Percentiles rank a stretch among this genome's conserved stretches.
These are phyloP conservation scores for Yamadazyma sp. DNA, from an alignment of 805 yeast species.

Conservation along the genomic window DNA sequence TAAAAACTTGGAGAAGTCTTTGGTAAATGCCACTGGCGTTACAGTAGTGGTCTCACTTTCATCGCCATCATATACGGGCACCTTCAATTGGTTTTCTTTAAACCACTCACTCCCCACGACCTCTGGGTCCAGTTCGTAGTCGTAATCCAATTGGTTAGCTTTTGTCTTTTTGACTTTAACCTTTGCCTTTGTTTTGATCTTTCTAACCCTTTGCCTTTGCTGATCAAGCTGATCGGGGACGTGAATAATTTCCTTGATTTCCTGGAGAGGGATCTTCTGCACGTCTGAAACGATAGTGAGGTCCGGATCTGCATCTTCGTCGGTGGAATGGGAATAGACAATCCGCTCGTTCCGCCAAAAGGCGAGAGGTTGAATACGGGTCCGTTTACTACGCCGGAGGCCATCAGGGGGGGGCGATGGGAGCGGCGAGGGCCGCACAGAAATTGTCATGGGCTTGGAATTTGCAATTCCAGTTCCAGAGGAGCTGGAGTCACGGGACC, in stretches of 20 bases:
- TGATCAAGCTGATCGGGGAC: slow-evolving; percentile 24
- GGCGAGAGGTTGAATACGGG: slow-evolving; percentile 68
- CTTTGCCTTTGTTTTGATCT: slow-evolving; percentile 3
- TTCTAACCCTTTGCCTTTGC: slow-evolving; percentile 6
- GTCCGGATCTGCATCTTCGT: slow-evolving; percentile 40
- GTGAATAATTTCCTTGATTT: slow-evolving; percentile 59
- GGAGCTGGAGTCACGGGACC: no score
- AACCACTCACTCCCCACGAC: slow-evolving; percentile 56
- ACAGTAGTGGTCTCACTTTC: slow-evolving; percentile 27
- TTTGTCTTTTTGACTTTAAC: background rate
- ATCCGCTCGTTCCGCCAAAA: slow-evolving; percentile 83
- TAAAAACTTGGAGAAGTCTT: slow-evolving; percentile 48
- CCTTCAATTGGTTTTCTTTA: slow-evolving; percentile 36
- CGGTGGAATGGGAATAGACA: slow-evolving; percentile 47
- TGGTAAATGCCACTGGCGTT: slow-evolving; percentile 63
- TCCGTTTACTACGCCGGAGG: slow-evolving; percentile 63
- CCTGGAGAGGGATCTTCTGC: slow-evolving; percentile 48
- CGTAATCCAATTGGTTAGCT: slow-evolving; percentile 17
- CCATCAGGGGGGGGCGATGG: slow-evolving; percentile 50
- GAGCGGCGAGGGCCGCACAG: slow-evolving; percentile 33
- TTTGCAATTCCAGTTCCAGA: no score
- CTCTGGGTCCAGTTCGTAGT: slow-evolving; percentile 40
- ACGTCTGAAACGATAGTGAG: slow-evolving; percentile 35
- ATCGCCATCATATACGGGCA: slow-evolving; percentile 52
- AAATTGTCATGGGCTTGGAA: no score